Percentiles rank a stretch among this genome's conserved stretches.
These are phyloP conservation scores for Talaromyces funiculosus DNA, from an alignment of 2,329 filamentous ascomycete genomes.

Conservation along the genomic window DNA sequence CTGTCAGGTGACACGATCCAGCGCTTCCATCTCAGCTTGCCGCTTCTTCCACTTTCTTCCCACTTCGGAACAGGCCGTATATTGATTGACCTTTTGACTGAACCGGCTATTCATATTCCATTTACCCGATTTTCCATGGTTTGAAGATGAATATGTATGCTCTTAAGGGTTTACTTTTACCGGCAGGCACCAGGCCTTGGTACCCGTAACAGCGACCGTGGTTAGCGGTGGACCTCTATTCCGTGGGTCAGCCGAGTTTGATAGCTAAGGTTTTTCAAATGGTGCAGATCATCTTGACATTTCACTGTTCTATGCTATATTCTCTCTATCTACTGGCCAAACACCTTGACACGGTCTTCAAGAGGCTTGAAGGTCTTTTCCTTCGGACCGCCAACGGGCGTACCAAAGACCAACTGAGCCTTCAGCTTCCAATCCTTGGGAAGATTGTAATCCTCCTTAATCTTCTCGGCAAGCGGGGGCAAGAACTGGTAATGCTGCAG, in stretches of 20 bases:
- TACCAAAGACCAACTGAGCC: slow-evolving; percentile 14
- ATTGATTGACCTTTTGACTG: background rate
- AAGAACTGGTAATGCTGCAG: slow-evolving; percentile 13
- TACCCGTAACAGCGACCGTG: background rate
- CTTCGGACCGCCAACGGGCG: background rate
- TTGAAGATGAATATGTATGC: background rate
- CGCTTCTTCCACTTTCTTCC: background rate
- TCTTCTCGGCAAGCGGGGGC: background rate
- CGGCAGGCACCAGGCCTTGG: background rate
- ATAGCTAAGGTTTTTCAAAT: too few species aligned
- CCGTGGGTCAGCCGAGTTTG: too few species aligned
- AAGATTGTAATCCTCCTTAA: slow-evolving; percentile 3
- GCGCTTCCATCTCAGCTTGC: background rate
- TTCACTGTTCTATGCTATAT: background rate
- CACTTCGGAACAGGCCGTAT: background rate
- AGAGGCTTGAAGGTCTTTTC: slow-evolving; percentile 8
- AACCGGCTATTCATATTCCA: background rate
- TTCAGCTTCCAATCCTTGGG: slow-evolving; percentile 8
- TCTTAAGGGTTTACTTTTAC: background rate
- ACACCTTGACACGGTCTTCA: slow-evolving; percentile 13
- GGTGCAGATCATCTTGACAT: background rate
- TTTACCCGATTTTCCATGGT: background rate
- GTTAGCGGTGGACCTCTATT: background rate
- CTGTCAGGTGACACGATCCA: slow-evolving; percentile 6
- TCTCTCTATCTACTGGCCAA: slow-evolving; percentile 4